A percentile compares a stretch with the other conserved stretches of the same genome.
Evolutionary conservation across 192 early-diverging fungal genomes (phyloP).

Genomic region (Backusella luteola): DNA sequence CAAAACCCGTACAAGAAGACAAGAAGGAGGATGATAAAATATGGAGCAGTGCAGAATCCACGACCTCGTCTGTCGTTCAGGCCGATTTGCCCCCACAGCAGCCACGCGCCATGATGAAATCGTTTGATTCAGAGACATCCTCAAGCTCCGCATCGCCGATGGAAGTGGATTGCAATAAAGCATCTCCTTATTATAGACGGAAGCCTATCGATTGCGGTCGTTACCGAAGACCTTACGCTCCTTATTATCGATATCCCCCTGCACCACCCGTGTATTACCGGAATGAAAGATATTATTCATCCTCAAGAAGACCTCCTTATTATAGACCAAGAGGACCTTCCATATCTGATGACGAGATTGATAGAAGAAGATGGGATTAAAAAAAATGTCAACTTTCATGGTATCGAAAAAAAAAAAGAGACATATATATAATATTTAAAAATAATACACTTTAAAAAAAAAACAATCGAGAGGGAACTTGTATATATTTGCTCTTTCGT

Average conservation of each 20-base stretch:
- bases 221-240: not conserved
- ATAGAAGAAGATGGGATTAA: constrained; percentile 14
- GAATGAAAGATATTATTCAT: not conserved
- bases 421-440: too few relatives aligned
- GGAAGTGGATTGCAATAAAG: not conserved
- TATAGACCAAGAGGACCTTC: not conserved
- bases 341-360: not conserved
- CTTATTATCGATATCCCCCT: not conserved
- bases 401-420: too few relatives aligned
- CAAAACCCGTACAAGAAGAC: too few relatives aligned
- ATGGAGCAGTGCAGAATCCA: not conserved
- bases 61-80: not conserved
- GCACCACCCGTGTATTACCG: not conserved
- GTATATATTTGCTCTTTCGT: not conserved
- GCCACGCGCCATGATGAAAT: not conserved
- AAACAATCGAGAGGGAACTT: not conserved
- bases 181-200: not conserved
- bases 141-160: not conserved
- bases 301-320: not conserved
- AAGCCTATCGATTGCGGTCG: not conserved
- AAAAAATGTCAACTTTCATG: not conserved
- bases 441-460: not conserved
- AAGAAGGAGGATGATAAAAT: not conserved
- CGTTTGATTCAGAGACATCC: not conserved
- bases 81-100: not conserved